Base-by-base conservation (phyloP, 2,329 filamentous ascomycete species). In the Fonsecaea monophora region DNA sequence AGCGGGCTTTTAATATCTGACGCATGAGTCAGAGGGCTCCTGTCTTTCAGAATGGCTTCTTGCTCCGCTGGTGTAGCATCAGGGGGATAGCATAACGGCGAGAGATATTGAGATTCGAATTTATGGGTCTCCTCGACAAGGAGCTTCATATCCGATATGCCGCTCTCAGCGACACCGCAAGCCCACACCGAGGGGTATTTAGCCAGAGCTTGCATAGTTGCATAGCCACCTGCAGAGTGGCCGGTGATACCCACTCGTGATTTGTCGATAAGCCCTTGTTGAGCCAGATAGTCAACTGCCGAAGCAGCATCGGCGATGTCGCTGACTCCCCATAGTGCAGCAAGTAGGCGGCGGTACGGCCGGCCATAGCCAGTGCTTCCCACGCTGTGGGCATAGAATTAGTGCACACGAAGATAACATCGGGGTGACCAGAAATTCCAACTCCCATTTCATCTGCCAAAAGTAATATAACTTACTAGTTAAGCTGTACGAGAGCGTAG, bases 81-180 rank as follows among this genome's bases (percentile, higher is more conserved):
- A 0, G 72, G 68, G 1, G 75, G 61, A 0, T 83, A 77, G 1
- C 85, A 68, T 1, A 87, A 75, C 1, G 79, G 76, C 9, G 80
- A 78, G n/a, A 82, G 76, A 71, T 87, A 86, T 59, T 82, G 80
- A 0, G 78, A 81, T 72, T 87, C 85, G n/a, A 86, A 81, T 74
- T 87, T 87, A 72, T 87, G 85, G 0, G 84, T 86, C 21, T 81
- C 79, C 1, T 76, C 77, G 15, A 77, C 78, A 0, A 87, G 76
- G 0, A 77, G 76, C 48, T 78, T 77, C n/a, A 86, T 73, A 30
- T 86, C 83, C 45, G 82, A 82, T 35, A 87, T 81, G 2, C 85
- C 85, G 32, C 81, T 85, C 1, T 81, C 77, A 60, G 81, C 82
- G 2, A 85, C 79, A 0, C 84, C 85, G 0, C 78, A 82, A 0